A percentile compares a stretch with the other conserved stretches of the same genome.
These are phyloP conservation scores for Suillus cothurnatus DNA, from an alignment of 768 basidiomycete species.

Conservation along the genomic window DNA sequence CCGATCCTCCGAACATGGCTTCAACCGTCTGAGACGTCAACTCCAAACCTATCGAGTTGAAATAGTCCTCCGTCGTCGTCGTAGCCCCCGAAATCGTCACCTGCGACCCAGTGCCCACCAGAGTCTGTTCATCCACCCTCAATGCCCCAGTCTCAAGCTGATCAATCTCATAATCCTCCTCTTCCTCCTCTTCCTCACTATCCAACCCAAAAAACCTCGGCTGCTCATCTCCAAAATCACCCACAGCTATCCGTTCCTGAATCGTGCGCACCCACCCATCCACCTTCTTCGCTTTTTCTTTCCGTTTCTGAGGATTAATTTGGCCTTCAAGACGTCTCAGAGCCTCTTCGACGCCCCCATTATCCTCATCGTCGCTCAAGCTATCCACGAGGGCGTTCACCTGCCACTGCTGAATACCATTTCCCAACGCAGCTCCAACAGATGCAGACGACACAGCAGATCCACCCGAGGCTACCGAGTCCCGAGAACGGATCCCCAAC, in stretches of 20 bases:
- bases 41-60: slow-evolving; percentile 20
- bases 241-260: slow-evolving; percentile 62
- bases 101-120: slow-evolving; percentile 21
- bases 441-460: slow-evolving; percentile 35
- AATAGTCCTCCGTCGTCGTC: slow-evolving; percentile 23
- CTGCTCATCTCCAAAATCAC: slow-evolving; percentile 64
- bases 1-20: background rate
- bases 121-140: slow-evolving; percentile 13
- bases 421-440: slow-evolving; percentile 41
- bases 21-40: slow-evolving; percentile 17
- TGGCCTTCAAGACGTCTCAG: slow-evolving; percentile 82
- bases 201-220: slow-evolving; percentile 57
- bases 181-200: slow-evolving; percentile 41
- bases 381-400: slow-evolving; percentile 76
- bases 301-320: slow-evolving; percentile 71
- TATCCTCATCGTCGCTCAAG: slow-evolving; percentile 67
- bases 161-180: slow-evolving; percentile 34
- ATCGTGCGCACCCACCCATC: slow-evolving; percentile 81
- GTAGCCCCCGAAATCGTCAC: slow-evolving; percentile 22
- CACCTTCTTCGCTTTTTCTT: slow-evolving; percentile 75
- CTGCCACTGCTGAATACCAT: slow-evolving; percentile 77
- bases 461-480: slow-evolving; percentile 55
- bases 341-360: slow-evolving; percentile 82
- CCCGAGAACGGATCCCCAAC: slow-evolving; percentile 69
- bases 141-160: slow-evolving; percentile 33